phyloP scores from a whole-genome alignment of 2,329 filamentous ascomycete species.

The Amesomyces nigricolor region DNA sequence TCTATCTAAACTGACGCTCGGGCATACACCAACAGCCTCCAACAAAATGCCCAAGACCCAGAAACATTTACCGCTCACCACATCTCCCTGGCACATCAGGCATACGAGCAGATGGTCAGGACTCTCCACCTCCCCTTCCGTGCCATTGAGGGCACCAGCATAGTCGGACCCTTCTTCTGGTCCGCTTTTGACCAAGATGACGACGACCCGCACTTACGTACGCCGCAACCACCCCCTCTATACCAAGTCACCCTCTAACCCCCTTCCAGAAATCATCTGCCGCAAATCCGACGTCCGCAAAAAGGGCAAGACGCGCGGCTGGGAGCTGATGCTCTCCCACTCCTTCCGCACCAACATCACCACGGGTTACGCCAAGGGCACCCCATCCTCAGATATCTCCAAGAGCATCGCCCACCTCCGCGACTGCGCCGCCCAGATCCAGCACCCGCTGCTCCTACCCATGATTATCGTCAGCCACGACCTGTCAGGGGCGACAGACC shows the following conservation, averaged over 20 bases:
- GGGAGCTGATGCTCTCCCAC: slow-evolving; percentile 59
- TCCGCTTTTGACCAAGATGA: slow-evolving; percentile 51
- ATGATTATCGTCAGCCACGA: slow-evolving; percentile 55
- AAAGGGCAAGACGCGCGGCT: slow-evolving; percentile 57
- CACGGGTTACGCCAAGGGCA: slow-evolving; percentile 57
- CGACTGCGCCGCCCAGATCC: slow-evolving; percentile 44
- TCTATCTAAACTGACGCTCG: slow-evolving; percentile 9
- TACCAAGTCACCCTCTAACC: slow-evolving; percentile 1
- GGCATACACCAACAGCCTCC: slow-evolving; percentile 38
- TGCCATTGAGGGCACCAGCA: slow-evolving; percentile 52
- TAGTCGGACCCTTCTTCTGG: slow-evolving; percentile 62
- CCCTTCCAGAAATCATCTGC: slow-evolving; percentile 51
- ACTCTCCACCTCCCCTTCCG: slow-evolving; percentile 49
- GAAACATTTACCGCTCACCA: slow-evolving; percentile 54
- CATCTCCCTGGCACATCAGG: slow-evolving; percentile 46
- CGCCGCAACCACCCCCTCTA: slow-evolving; percentile 20
- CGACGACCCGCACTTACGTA: slow-evolving; percentile 52
- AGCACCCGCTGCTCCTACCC: slow-evolving; percentile 55
- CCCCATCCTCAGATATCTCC: slow-evolving; percentile 49
- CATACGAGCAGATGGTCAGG: slow-evolving; percentile 53
- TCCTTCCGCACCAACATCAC: slow-evolving; percentile 50
- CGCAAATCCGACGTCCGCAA: slow-evolving; percentile 63
- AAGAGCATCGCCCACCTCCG: slow-evolving; percentile 45
- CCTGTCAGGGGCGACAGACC: slow-evolving; percentile 49
- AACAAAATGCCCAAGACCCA: slow-evolving; percentile 49